These are phyloP conservation scores for Magnolia changhungtana DNA, from an alignment of 164 flowering plant species.

Conservation along the genomic window DNA sequence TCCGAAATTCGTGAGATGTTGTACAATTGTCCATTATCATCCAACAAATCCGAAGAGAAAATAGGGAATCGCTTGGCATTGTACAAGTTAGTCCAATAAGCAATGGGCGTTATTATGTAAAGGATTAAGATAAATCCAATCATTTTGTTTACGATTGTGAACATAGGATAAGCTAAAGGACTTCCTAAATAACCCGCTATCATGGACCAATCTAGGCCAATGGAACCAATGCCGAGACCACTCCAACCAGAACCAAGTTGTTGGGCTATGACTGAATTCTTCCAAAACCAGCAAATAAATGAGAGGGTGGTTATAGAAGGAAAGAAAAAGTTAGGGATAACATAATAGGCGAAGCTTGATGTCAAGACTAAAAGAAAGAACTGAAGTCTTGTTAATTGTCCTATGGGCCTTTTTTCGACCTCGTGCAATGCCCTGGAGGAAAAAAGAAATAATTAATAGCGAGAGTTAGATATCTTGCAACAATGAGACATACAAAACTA, in stretches of 20 bases:
- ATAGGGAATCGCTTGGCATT: not conserved
- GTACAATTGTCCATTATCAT: not conserved
- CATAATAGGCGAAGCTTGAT: not conserved
- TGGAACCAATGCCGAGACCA: not conserved
- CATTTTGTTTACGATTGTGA: not conserved
- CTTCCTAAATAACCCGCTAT: not conserved
- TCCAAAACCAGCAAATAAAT: slow-evolving; percentile 1
- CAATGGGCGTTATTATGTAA: not conserved
- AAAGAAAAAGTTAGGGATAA: slow-evolving; percentile 2
- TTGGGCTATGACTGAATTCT: not conserved
- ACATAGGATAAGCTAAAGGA: not conserved
- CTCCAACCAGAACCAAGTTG: not conserved
- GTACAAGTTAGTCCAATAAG: not conserved
- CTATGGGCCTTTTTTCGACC: not conserved
- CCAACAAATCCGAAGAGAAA: not conserved
- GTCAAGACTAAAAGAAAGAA: not conserved
- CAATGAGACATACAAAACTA: not conserved
- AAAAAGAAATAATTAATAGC: not conserved
- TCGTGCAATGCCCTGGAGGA: not conserved
- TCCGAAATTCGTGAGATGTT: not conserved
- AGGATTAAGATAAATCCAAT: not conserved
- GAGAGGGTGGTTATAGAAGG: not conserved
- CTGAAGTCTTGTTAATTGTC: not conserved
- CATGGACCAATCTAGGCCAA: not conserved
- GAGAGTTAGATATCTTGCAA: no score